A percentile compares a stretch with the other conserved stretches of the same genome.
phyloP scores from a whole-genome alignment of 108 stramenopile species.

The Hondaea fermentalgiana region DNA sequence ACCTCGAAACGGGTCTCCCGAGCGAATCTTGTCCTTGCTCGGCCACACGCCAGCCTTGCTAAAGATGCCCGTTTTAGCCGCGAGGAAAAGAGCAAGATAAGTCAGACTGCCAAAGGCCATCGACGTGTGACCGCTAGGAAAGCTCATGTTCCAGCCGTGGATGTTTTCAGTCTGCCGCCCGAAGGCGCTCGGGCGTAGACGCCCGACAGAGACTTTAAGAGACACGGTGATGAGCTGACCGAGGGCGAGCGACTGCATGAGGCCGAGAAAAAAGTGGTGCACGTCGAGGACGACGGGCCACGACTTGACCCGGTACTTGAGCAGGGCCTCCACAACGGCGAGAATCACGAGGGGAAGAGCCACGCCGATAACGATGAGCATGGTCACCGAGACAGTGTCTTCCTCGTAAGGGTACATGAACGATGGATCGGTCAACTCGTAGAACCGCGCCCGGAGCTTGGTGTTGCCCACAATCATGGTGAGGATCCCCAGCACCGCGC shows the following conservation, averaged over 20 bases:
- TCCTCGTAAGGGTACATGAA: neutral
- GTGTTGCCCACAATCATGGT: neutral
- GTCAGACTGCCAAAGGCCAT: neutral
- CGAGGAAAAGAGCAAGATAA: neutral
- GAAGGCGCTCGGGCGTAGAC: neutral
- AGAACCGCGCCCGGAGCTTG: neutral
- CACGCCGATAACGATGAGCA: neutral
- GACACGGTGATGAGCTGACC: neutral
- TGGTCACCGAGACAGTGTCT: neutral
- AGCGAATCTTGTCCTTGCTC: neutral
- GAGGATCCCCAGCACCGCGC: neutral
- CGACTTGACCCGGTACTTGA: neutral
- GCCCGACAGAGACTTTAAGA: neutral
- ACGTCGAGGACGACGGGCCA: neutral
- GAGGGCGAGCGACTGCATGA: neutral
- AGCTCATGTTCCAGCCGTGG: neutral
- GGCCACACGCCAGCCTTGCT: neutral
- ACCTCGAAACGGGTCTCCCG: neutral
- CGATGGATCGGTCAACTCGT: neutral
- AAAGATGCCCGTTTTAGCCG: neutral
- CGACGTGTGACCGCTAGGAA: neutral
- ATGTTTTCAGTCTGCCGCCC: neutral
- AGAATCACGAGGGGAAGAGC: neutral
- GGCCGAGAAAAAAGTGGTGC: neutral
- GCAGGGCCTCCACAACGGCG: neutral